phyloP scores from a whole-genome alignment of 805 yeast genomes.

The Ogataea parapolymorpha region DNA sequence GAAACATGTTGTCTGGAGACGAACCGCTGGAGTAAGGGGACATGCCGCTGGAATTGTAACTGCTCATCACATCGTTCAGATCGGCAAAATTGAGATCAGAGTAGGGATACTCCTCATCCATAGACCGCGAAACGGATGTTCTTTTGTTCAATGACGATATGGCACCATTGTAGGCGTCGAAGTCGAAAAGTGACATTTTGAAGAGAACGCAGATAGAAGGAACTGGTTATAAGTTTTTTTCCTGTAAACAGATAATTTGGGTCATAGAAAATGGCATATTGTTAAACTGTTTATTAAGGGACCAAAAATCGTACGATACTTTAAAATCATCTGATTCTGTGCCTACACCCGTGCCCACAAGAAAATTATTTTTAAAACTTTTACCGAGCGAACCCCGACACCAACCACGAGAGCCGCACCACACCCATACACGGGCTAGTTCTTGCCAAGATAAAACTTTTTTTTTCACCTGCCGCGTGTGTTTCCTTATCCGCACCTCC shows the following conservation, averaged over 20 bases:
- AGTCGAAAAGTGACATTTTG: constrained; percentile 27
- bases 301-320: neutral
- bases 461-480: no score
- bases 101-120: constrained; percentile 16
- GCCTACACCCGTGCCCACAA: neutral
- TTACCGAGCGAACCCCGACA: neutral
- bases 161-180: constrained; percentile 31
- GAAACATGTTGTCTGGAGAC: constrained; percentile 35
- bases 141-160: constrained; percentile 24
- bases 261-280: neutral
- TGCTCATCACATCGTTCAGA: constrained; percentile 30
- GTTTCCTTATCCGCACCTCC: no score
- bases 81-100: constrained; percentile 31
- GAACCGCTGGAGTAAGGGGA: constrained; percentile 37
- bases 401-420: neutral
- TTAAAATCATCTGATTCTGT: neutral
- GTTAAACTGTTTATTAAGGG: neutral
- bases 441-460: no score
- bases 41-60: constrained; percentile 29
- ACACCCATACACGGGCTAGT: no score
- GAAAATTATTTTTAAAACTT: neutral
- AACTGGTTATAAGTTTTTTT: neutral
- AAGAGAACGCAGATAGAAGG: neutral
- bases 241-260: neutral
- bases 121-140: neutral